Base-by-base conservation (phyloP, 1,139 yeast genomes). In the Zygoascus hellenicus region DNA sequence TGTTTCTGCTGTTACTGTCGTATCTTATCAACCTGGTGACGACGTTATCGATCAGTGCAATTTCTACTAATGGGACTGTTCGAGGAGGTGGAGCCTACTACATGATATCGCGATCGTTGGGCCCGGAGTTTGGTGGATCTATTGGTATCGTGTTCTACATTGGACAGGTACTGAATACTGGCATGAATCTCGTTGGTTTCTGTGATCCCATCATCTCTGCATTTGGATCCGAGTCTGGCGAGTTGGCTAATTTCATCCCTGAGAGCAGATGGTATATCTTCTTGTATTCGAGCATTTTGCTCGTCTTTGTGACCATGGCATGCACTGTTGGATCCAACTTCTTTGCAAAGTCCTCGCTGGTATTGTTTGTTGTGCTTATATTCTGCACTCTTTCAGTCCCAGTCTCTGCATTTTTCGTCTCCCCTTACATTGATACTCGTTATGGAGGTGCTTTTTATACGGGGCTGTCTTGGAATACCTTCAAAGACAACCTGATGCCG, bases 71-170 rank as follows among this genome's bases (percentile, higher is more conserved):
- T 60, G 94, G 94, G 5, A 83, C 87, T 0, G 94, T 84, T 9
- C 77, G 80, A 56, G 92, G 94, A 15, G 94, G 94, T 3, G 94
- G 94, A 15, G 89, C 92, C 0, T 84, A 84, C 62, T 84, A 82
- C 59, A 84, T 84, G 92, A 81, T 84, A 50, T 79, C 86, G 29
- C 68, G 94, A 50, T 79, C 86, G 14, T 68, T 84, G 50, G 94
- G 94, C 0, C 90, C 90, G 5, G 94, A 84, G 58, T 84, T 84
- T 62, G 94, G 94, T 7, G 94, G 92, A 4, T 79, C 87, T n/a
- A 83, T 84, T 48, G 94, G 94, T 2, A 73, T 84, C 16, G 83
- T 84, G 28, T 84, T 84, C 62, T 85, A 78, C 59, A 71, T 84
- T 46, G 94, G 94, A 2, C 94, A 84, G 65, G 83, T 83, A 14